Evolutionary conservation across 208 protist genomes (phyloP).

Genomic region (Angomonas ambiguus): DNA sequence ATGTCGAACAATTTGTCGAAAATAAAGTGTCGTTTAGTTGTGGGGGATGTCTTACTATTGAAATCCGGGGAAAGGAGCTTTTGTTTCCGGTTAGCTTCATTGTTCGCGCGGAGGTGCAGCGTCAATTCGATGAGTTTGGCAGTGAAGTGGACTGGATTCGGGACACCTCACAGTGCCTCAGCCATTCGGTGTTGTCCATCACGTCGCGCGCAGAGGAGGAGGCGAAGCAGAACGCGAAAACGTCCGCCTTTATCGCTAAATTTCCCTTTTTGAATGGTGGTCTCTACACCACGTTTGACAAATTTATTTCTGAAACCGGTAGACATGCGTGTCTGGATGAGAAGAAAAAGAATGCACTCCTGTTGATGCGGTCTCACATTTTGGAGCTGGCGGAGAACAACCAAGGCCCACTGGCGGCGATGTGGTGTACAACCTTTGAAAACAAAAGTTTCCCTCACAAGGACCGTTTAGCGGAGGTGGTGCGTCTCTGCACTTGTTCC

Average conservation of each 20-base stretch:
- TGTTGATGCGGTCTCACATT: not conserved
- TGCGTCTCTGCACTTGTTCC: not conserved
- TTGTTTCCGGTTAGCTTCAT: not conserved
- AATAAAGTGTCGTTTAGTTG: not conserved
- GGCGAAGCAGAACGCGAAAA: conserved; percentile 25
- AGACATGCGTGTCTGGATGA: not conserved
- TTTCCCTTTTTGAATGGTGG: not conserved
- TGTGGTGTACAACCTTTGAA: not conserved
- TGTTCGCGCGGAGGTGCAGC: conserved; percentile 22
- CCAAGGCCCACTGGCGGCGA: not conserved
- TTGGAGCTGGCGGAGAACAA: not conserved
- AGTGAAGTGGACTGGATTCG: conserved; percentile 51
- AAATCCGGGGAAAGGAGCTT: not conserved
- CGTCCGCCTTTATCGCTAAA: conserved; percentile 15
- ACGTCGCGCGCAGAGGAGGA: conserved; percentile 9
- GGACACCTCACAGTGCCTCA: conserved; percentile 62
- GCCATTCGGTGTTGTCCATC: conserved; percentile 44
- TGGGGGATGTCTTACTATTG: conserved; percentile 1
- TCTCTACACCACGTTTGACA: not conserved
- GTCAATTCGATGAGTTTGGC: conserved; percentile 30
- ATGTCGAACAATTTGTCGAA: not conserved
- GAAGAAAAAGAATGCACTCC: not conserved
- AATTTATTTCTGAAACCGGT: not conserved
- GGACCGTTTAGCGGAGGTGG: not conserved
- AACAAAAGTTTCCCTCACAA: not conserved